These are phyloP conservation scores for Hypoxylon sp. DNA, from an alignment of 2,329 filamentous ascomycete genomes.

Conservation along the genomic window DNA sequence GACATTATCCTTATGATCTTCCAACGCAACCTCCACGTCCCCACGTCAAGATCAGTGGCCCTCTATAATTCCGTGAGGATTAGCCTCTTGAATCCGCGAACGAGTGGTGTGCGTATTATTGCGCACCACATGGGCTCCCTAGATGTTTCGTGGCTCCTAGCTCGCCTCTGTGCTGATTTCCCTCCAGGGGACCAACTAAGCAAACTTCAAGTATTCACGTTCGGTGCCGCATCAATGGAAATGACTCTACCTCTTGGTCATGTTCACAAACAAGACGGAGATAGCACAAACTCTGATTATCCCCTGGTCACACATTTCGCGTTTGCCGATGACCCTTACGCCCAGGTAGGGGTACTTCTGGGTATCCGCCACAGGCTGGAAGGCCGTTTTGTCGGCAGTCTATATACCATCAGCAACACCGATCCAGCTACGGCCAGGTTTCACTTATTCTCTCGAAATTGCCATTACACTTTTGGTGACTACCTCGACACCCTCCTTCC, in stretches of 20 bases:
- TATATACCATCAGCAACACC: constrained; percentile 48
- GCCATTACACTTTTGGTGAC: constrained; percentile 44
- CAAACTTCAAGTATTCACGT: constrained; percentile 56
- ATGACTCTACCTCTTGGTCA: constrained; percentile 48
- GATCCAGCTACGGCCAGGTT: constrained; percentile 16
- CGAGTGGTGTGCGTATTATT: constrained; percentile 50
- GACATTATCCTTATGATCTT: constrained; percentile 55
- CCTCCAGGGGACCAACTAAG: constrained; percentile 46
- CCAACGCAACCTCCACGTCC: constrained; percentile 46
- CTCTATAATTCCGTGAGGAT: constrained; percentile 50
- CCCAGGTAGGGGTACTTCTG: constrained; percentile 50
- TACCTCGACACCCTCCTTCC: constrained; percentile 52
- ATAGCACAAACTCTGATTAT: constrained; percentile 1
- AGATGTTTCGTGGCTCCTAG: constrained; percentile 48
- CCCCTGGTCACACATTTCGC: constrained; percentile 38
- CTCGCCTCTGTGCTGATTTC: constrained; percentile 51
- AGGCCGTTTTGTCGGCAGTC: constrained; percentile 51
- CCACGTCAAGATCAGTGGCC: constrained; percentile 42
- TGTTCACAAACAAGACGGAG: constrained; percentile 8
- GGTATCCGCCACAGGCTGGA: constrained; percentile 49
- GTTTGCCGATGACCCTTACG: constrained; percentile 49
- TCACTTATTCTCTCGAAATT: constrained; percentile 25
- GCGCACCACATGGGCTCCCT: constrained; percentile 53
- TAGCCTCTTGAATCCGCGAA: constrained; percentile 47
- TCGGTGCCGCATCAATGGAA: constrained; percentile 51